phyloP scores from a whole-genome alignment of 495 filamentous ascomycete species.

The Lasiosphaeria ovina region DNA sequence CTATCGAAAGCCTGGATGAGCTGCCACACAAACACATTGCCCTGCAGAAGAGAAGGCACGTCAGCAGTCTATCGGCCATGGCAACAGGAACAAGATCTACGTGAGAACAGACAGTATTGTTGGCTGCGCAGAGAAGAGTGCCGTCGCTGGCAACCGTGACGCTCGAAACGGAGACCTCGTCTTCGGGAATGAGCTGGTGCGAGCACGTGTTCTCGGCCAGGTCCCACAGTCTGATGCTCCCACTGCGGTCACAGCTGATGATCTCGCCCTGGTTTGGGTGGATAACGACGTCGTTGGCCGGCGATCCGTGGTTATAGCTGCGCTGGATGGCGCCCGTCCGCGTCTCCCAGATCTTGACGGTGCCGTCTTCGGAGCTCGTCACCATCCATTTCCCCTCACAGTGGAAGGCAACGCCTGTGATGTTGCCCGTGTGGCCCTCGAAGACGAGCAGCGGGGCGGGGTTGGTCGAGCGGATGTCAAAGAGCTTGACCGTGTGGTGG shows the following conservation, averaged over 20 bases:
- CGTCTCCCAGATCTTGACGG: slow-evolving; percentile 99
- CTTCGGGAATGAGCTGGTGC: slow-evolving; percentile 93
- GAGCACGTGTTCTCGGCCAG: slow-evolving; percentile 95
- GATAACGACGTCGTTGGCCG: slow-evolving; percentile 96
- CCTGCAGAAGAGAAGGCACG: slow-evolving; percentile 48
- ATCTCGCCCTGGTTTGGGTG: slow-evolving; percentile 98
- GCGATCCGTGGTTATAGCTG: slow-evolving; percentile 81
- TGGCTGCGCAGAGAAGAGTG: slow-evolving; percentile 90
- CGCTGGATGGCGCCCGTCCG: slow-evolving; percentile 82
- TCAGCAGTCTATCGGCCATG: neutral
- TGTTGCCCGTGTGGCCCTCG: slow-evolving; percentile 91
- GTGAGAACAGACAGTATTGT: slow-evolving; percentile 65
- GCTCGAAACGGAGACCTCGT: slow-evolving; percentile 86
- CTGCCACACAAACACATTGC: slow-evolving; percentile 95
- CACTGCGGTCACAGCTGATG: slow-evolving; percentile 89
- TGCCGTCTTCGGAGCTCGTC: slow-evolving; percentile 95
- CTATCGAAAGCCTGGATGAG: slow-evolving; percentile 79
- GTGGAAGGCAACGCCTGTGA: slow-evolving; percentile 96
- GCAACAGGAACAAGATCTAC: neutral
- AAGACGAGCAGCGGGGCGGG: slow-evolving; percentile 88
- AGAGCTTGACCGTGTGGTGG: slow-evolving; percentile 92
- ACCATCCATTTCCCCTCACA: slow-evolving; percentile 99
- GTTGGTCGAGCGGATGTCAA: slow-evolving; percentile 95
- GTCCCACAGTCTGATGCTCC: slow-evolving; percentile 95
- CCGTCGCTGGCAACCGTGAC: slow-evolving; percentile 96